Conservation (phyloP, 495 filamentous ascomycete species). For the Penicillium chermesinum region DNA sequence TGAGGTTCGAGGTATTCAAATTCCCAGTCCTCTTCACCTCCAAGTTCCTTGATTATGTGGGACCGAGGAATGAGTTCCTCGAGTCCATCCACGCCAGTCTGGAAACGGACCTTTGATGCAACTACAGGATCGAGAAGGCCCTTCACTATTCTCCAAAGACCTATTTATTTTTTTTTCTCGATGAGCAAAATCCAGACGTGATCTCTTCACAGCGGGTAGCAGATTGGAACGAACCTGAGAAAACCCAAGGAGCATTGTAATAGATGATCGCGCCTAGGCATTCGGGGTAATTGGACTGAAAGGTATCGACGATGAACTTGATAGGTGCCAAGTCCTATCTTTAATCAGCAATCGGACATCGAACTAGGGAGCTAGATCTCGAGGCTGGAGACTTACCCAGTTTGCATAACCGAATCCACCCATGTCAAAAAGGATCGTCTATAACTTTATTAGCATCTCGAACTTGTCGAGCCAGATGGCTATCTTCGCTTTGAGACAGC, state of each 20-base stretch:
- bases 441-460: too few species aligned
- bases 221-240: constrained; percentile 54
- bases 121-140: constrained; percentile 96
- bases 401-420: constrained; percentile 83
- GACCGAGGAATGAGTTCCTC: constrained; percentile 62
- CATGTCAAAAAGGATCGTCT: constrained; percentile 91
- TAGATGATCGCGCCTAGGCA: constrained; percentile 79
- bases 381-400: constrained; percentile 55
- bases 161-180: too few species aligned
- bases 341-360: too few species aligned
- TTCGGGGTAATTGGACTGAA: constrained; percentile 95
- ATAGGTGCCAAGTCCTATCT: constrained; percentile 80
- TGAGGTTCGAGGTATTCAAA: constrained; percentile 75
- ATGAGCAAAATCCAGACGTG: too few species aligned
- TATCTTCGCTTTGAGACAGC: too few species aligned
- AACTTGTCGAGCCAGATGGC: neutral
- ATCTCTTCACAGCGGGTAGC: too few species aligned
- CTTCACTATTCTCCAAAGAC: constrained; percentile 78
- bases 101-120: constrained; percentile 89
- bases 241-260: constrained; percentile 93
- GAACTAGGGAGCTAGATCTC: neutral
- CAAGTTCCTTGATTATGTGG: constrained; percentile 70
- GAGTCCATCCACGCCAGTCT: constrained; percentile 68
- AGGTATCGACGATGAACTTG: constrained; percentile 95
- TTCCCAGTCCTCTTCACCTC: constrained; percentile 75